Evolutionary conservation across 1,284 basidiomycete species (phyloP), one percentile per base, ranked within the genome.

Genomic region (Trichosporon sp.): DNA sequence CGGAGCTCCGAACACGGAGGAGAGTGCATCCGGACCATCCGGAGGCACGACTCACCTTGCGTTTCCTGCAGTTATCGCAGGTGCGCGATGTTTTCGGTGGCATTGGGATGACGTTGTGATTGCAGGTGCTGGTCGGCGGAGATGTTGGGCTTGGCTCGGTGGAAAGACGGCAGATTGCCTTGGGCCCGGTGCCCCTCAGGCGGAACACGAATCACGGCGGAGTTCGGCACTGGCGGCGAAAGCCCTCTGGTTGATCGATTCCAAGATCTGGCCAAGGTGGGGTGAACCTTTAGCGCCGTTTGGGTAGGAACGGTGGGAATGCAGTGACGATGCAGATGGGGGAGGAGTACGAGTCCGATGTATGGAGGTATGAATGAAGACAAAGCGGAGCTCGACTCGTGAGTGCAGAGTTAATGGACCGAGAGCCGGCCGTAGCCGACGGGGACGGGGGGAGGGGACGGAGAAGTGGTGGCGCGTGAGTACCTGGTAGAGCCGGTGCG

Each of bases 51-150:
- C 74, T 58, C 61, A 74, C 74, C 69, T 78, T 78, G 56, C 76
- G 67, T 34, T 73, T 75, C 31, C 76, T 64, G 58, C 76, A 78
- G 64, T 78, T 74, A 58, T 78, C 76, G 58, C 76, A 78, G 1
- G 76, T 78, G 49, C 69, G 58, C 29, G 62, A 56, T 23, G 62
- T 19, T 54, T 60, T 63, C 25, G 58, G 52, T 16, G 49, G 49
- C 49, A 52, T 52, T 16, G 19, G 3, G 37, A 44, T 44, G n/a
- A 29, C 27, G 23, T 5, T 52, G 4, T 14, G 11, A 27, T 57
- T 62, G 60, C 37, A 56, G 33, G 57, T n/a, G 57, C 40, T 40
- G 23, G 16, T 60, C 52, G 52, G 33, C 25, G 27, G 29, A 27
- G 23, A 21, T 23, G 44, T 8, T 11, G 46, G 40, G n/a, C n/a